Evolutionary conservation across 768 basidiomycete genomes (phyloP), one percentile per base, ranked within the genome.

Genomic region (Boletus rufocinnamomeus): DNA sequence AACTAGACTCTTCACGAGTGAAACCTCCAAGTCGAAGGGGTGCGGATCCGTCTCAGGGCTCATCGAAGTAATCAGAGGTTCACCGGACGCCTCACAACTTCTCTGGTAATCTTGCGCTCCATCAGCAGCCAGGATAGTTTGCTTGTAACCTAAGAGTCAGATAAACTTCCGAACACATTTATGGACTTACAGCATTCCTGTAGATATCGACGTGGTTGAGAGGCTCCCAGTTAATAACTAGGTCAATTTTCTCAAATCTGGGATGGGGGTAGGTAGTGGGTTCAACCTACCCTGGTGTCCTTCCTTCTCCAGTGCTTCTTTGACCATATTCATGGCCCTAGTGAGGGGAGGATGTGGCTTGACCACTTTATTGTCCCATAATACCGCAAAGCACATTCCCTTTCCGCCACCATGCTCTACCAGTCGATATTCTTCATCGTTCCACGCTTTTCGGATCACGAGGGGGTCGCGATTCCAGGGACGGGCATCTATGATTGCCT

Each of bases 401-500:
- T 78, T 75, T 14, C 82, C 83, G 7, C 74, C 69, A 16, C 84
- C 85, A 56, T 88, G 86, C n/a, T 88, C 85, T 1, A 61, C 62
- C 16, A 92, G 77, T 13, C 65, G 66, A 70, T 89, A 91, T 41
- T 77, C 84, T 0, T 79, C 76, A 27, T 87, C 80, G 58, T 71
- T 77, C 89, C 89, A 91, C 0, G 69, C 72, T 58, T 87, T 86
- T 23, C 82, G 78, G 8, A 83, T 71, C 1, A 76, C 80, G 53
- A 82, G 70, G 0, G 90, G 85, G 65, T 93, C 91, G 45, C 73
- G 79, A 19, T 78, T 63, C 91, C 91, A 93, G 6, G 91, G 86
- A 57, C 81, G 53, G 16, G 63, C 57, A 41, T 60, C 56, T 27
- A 63, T 50, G 32, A 62, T 74, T 11, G 75, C 70, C 60, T 78